Conservation (phyloP, 2,329 filamentous ascomycete genomes). For the Colletotrichum siamense region DNA sequence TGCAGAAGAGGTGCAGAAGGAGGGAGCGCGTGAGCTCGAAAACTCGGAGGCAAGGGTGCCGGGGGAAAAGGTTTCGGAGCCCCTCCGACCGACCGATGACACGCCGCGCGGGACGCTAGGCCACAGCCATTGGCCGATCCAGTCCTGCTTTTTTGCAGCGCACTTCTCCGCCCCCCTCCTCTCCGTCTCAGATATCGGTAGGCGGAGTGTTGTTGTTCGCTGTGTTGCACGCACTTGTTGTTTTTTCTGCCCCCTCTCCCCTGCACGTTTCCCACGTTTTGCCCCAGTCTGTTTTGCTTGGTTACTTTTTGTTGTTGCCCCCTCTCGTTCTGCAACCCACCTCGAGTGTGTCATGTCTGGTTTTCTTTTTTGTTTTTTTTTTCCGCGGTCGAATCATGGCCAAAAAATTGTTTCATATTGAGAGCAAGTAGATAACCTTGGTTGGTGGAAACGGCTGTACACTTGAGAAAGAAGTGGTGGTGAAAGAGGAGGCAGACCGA, state of each 20-base stretch:
- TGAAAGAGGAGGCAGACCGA: neutral
- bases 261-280: neutral
- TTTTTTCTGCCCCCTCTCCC: neutral
- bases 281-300: neutral
- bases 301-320: neutral
- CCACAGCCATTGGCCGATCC: neutral
- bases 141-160: neutral
- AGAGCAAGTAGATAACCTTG: neutral
- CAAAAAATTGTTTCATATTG: neutral
- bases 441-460: neutral
- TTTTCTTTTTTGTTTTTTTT: neutral
- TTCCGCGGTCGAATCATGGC: neutral
- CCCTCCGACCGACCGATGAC: slow-evolving; percentile 6
- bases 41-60: slow-evolving; percentile 16
- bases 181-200: neutral
- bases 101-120: neutral
- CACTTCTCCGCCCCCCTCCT: neutral
- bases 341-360: neutral
- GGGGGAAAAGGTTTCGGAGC: slow-evolving; percentile 3
- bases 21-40: neutral
- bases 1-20: neutral
- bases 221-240: neutral
- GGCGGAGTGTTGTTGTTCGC: neutral
- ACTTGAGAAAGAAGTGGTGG: neutral
- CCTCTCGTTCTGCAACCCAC: neutral